Percentiles rank a stretch among this genome's conserved stretches.
Evolutionary conservation across 495 filamentous ascomycete genomes (phyloP).

Genomic region (Astrothelium macrocarpum): DNA sequence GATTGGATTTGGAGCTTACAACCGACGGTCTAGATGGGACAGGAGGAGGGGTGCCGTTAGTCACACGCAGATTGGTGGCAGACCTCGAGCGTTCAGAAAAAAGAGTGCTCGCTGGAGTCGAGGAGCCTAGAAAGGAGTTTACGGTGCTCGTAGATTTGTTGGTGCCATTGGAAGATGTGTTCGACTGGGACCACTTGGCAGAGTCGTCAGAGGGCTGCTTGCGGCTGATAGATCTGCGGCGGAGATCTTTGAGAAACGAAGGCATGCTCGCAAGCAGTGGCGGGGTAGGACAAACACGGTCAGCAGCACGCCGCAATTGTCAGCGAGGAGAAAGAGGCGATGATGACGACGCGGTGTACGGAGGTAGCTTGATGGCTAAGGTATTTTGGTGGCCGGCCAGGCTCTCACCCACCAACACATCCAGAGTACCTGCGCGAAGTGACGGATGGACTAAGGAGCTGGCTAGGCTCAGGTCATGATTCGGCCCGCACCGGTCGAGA

Average conservation of each 20-base stretch:
- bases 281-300: constrained; percentile 1
- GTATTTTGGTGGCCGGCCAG: background rate
- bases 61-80: constrained; percentile 45
- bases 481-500: background rate
- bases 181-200: constrained; percentile 37
- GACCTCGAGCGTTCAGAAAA: constrained; percentile 44
- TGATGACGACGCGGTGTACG: background rate
- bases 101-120: constrained; percentile 52
- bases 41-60: constrained; percentile 37
- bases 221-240: constrained; percentile 50
- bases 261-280: constrained; percentile 23
- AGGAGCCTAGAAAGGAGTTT: constrained; percentile 46
- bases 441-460: background rate
- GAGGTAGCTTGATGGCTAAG: background rate
- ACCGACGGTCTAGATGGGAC: constrained; percentile 22
- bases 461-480: background rate
- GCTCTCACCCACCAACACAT: background rate
- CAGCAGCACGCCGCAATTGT: background rate
- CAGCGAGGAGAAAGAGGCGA: constrained; percentile 1
- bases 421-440: background rate
- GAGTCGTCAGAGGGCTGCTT: constrained; percentile 49
- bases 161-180: constrained; percentile 26
- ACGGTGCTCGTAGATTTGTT: constrained; percentile 55
- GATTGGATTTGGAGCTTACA: constrained; percentile 27
- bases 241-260: constrained; percentile 68